Evolutionary conservation across 2,329 filamentous ascomycete species (phyloP).

Genomic region (Penicillium expansum): DNA sequence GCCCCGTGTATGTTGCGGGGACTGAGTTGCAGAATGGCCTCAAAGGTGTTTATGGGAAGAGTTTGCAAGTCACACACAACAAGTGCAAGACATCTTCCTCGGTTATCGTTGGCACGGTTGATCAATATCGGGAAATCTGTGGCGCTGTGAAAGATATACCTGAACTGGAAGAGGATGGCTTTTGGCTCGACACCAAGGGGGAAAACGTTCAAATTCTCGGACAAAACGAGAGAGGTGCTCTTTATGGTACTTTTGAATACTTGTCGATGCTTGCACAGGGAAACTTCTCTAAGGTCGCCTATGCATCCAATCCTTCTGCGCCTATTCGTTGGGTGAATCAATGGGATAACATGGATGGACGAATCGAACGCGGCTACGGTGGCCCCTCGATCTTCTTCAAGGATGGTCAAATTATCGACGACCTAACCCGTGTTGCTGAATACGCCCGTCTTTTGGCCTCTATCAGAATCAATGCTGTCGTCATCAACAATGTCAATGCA

Average conservation of each 20-base stretch:
- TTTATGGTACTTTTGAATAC: conserved; percentile 69
- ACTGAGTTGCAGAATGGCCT: conserved; percentile 60
- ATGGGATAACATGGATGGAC: conserved; percentile 69
- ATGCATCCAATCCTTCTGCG: conserved; percentile 56
- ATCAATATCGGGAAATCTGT: conserved; percentile 28
- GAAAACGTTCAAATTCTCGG: conserved; percentile 48
- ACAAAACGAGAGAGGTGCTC: conserved; percentile 57
- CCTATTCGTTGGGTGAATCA: conserved; percentile 69
- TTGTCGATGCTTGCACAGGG: conserved; percentile 63
- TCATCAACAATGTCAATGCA: conserved; percentile 72
- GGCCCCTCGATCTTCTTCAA: conserved; percentile 68
- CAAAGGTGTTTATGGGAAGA: conserved; percentile 54
- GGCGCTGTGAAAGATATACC: conserved; percentile 21
- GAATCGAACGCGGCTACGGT: conserved; percentile 66
- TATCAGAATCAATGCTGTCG: conserved; percentile 62
- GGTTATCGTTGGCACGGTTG: conserved; percentile 33
- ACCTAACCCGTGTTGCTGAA: conserved; percentile 59
- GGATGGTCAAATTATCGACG: conserved; percentile 53
- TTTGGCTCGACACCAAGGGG: conserved; percentile 54
- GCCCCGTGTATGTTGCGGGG: conserved; percentile 60
- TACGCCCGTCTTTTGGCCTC: conserved; percentile 67
- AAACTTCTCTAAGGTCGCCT: conserved; percentile 50
- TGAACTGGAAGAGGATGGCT: conserved; percentile 48
- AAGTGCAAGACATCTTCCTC: conserved; percentile 21
- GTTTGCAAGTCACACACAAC: conserved; percentile 36